A percentile compares a stretch with the other conserved stretches of the same genome.
Evolutionary conservation across 192 early-diverging fungal genomes (phyloP).

Genomic region (Podila minutissima): DNA sequence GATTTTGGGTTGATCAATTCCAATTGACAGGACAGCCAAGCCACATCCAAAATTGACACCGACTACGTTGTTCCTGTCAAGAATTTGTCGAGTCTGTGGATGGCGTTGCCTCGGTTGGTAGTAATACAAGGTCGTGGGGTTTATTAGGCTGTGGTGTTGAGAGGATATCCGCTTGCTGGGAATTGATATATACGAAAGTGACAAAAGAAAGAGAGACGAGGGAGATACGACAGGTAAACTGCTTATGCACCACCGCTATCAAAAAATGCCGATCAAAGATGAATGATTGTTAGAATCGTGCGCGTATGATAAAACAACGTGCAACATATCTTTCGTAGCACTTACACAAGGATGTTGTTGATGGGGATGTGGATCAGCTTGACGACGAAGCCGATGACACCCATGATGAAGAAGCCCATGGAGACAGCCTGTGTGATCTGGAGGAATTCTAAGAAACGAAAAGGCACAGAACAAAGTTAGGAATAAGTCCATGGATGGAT

Average conservation of each 20-base stretch:
- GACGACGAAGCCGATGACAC: constrained; percentile 97
- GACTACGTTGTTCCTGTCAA: background rate
- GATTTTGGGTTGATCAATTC: background rate
- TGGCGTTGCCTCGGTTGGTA: too few species aligned
- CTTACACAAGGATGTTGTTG: constrained; percentile 98
- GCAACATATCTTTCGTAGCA: background rate
- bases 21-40: constrained; percentile 21
- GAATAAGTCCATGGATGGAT: background rate
- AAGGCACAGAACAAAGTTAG: background rate
- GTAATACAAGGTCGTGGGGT: too few species aligned
- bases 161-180: background rate
- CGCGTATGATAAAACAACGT: background rate
- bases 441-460: constrained; percentile 81
- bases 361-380: constrained; percentile 99
- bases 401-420: constrained; percentile 96
- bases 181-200: background rate
- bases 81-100: background rate
- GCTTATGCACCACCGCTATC: constrained; percentile 50
- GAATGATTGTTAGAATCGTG: background rate
- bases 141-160: too few species aligned
- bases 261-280: background rate
- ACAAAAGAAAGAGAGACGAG: background rate
- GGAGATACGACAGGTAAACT: constrained; percentile 3
- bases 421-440: constrained; percentile 94
- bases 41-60: constrained; percentile 13